Percentiles rank a stretch among this genome's conserved stretches.
These are phyloP conservation scores for Aspergillus biplanus DNA, from an alignment of 495 filamentous ascomycete genomes.

Conservation along the genomic window DNA sequence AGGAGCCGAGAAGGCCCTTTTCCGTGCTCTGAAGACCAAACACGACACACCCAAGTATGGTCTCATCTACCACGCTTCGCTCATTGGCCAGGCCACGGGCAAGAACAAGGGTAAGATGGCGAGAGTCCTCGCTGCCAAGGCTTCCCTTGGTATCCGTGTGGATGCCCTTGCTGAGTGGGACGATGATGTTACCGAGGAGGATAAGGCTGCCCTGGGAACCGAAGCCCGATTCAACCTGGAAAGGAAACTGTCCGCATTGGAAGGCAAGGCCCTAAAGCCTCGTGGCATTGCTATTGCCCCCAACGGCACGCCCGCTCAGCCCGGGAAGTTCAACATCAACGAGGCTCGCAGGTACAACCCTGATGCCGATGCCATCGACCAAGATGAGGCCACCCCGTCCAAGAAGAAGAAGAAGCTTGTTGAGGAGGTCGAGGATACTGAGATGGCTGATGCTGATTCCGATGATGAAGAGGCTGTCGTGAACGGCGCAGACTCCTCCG, in stretches of 20 bases:
- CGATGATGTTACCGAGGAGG: conserved; percentile 81
- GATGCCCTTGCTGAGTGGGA: conserved; percentile 88
- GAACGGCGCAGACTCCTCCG: conserved; percentile 51
- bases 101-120: conserved; percentile 99
- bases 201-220: conserved; percentile 76
- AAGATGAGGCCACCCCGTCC: conserved; percentile 58
- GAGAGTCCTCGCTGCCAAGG: conserved; percentile 90
- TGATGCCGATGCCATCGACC: conserved; percentile 84
- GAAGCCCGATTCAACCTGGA: conserved; percentile 78
- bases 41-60: conserved; percentile 99
- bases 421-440: conserved; percentile 55
- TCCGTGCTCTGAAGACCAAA: conserved; percentile 98
- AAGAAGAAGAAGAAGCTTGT: conserved; percentile 60
- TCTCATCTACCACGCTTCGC: conserved; percentile 96
- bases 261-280: conserved; percentile 85
- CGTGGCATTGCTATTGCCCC: conserved; percentile 77
- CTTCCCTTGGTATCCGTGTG: conserved; percentile 88
- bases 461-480: conserved; percentile 40
- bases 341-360: conserved; percentile 95
- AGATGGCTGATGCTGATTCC: conserved; percentile 57
- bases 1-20: conserved; percentile 97
- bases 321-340: conserved; percentile 88
- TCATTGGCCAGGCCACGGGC: conserved; percentile 94
- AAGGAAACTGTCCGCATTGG: conserved; percentile 78
- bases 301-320: conserved; percentile 59